Evolutionary conservation across 805 yeast species (phyloP).

Genomic region (Ogataea paradorogensis): DNA sequence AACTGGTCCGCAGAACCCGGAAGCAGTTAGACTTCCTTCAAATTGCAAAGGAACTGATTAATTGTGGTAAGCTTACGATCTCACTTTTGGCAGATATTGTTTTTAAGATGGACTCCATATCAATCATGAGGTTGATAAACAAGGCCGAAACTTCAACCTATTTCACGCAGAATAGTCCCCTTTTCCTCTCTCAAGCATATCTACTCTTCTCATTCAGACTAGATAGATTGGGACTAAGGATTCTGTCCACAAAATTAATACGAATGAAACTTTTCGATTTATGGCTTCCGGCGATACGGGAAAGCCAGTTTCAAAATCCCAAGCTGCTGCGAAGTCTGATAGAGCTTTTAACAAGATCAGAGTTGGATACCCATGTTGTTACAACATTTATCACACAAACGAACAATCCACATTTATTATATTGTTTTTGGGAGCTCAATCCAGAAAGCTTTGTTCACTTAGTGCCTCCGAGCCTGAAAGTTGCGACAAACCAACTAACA

Average conservation of each 20-base stretch:
- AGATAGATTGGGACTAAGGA: constrained; percentile 18
- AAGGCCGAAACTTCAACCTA: constrained; percentile 6
- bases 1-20: too few relatives aligned
- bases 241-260: constrained; percentile 16
- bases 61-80: background rate
- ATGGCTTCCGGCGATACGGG: constrained; percentile 24
- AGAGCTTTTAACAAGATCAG: constrained; percentile 16
- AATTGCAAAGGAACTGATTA: background rate
- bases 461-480: too few relatives aligned
- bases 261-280: constrained; percentile 11
- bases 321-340: constrained; percentile 23
- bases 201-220: constrained; percentile 25
- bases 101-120: constrained; percentile 19
- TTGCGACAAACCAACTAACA: too few relatives aligned
- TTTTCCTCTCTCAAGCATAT: constrained; percentile 15
- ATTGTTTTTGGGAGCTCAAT: constrained; percentile 27
- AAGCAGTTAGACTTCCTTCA: too few relatives aligned
- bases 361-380: constrained; percentile 5
- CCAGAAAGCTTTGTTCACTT: constrained; percentile 6
- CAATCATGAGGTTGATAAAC: constrained; percentile 13
- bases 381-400: constrained; percentile 13
- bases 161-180: constrained; percentile 10
- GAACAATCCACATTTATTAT: constrained; percentile 16
- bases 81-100: constrained; percentile 12
- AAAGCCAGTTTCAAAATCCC: constrained; percentile 4